phyloP scores from a whole-genome alignment of 2,329 filamentous ascomycete genomes.

The Colletotrichum sp. region DNA sequence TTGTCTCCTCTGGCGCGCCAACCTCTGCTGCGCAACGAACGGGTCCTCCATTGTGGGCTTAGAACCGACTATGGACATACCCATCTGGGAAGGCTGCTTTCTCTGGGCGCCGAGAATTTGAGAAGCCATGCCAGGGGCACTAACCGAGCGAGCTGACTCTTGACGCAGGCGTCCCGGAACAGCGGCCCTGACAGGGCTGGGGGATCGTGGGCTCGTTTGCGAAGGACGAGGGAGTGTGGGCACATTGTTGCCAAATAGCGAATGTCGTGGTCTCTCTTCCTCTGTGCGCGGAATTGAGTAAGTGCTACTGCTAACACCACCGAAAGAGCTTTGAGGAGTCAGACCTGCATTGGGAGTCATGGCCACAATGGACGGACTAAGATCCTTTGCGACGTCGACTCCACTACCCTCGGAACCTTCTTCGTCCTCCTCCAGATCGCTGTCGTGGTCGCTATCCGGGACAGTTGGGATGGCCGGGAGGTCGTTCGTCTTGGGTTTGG shows the following conservation, averaged over 20 bases:
- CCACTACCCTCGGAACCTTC: constrained; percentile 63
- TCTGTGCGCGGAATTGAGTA: constrained; percentile 54
- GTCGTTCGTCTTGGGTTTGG: constrained; percentile 29
- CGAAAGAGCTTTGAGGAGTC: constrained; percentile 66
- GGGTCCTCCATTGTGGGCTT: constrained; percentile 46
- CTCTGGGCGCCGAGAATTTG: constrained; percentile 51
- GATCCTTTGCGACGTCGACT: constrained; percentile 68
- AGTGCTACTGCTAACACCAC: constrained; percentile 47
- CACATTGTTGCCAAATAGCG: constrained; percentile 61
- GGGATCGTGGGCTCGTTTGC: constrained; percentile 69
- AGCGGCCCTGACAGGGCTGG: constrained; percentile 70
- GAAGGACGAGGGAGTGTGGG: constrained; percentile 61
- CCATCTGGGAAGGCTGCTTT: constrained; percentile 40
- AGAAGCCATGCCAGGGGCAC: constrained; percentile 64
- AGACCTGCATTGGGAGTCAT: constrained; percentile 53
- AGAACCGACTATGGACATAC: constrained; percentile 44
- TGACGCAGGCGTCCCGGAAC: constrained; percentile 55
- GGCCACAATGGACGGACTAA: constrained; percentile 56
- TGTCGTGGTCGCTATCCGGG: constrained; percentile 20
- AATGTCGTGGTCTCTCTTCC: constrained; percentile 44
- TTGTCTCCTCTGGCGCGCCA: constrained; percentile 58
- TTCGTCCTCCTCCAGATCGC: constrained; percentile 42
- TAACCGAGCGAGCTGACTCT: constrained; percentile 62
- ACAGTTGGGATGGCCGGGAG: constrained; percentile 9
- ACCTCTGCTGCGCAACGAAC: constrained; percentile 56